Evolutionary conservation across 441 rosid genomes (phyloP).

Genomic region (Aquilaria agallochum): DNA sequence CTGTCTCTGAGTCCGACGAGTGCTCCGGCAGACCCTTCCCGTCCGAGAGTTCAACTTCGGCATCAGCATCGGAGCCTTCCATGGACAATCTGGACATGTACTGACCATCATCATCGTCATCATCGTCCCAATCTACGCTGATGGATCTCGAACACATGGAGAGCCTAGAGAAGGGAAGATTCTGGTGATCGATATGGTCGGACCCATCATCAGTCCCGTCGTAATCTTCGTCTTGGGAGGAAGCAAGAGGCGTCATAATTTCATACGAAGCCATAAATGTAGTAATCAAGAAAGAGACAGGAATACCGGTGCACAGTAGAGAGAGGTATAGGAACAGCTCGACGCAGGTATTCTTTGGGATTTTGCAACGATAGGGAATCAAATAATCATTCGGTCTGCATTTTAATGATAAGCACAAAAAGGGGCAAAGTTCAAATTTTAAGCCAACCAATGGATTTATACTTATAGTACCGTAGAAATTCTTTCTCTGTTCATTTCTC

Average conservation of each 20-base stretch:
- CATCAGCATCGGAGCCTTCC: conserved; percentile 63
- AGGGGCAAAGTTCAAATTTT: not conserved
- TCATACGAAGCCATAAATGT: conserved; percentile 48
- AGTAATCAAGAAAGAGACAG: not conserved
- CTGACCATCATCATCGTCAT: conserved; percentile 23
- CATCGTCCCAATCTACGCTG: conserved; percentile 21
- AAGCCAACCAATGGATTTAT: too few species aligned
- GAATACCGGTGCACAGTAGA: not conserved
- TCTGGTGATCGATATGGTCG: conserved; percentile 27
- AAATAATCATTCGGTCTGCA: not conserved
- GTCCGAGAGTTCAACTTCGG: conserved; percentile 62
- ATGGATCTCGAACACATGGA: conserved; percentile 65
- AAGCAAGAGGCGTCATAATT: conserved; percentile 26
- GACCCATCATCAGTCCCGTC: conserved; percentile 31
- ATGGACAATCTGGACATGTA: conserved; percentile 43
- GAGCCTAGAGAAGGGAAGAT: conserved; percentile 47
- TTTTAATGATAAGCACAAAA: not conserved
- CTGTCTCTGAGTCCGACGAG: conserved; percentile 56
- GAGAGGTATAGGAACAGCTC: not conserved
- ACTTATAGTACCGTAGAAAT: too few species aligned
- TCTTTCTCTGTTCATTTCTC: too few species aligned
- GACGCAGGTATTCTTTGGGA: not conserved
- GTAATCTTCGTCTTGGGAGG: conserved; percentile 32
- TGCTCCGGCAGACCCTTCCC: conserved; percentile 21
- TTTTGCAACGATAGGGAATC: not conserved